Evolutionary conservation across 2,329 filamentous ascomycete genomes (phyloP).

Genomic region (Geosmithia putterillii): DNA sequence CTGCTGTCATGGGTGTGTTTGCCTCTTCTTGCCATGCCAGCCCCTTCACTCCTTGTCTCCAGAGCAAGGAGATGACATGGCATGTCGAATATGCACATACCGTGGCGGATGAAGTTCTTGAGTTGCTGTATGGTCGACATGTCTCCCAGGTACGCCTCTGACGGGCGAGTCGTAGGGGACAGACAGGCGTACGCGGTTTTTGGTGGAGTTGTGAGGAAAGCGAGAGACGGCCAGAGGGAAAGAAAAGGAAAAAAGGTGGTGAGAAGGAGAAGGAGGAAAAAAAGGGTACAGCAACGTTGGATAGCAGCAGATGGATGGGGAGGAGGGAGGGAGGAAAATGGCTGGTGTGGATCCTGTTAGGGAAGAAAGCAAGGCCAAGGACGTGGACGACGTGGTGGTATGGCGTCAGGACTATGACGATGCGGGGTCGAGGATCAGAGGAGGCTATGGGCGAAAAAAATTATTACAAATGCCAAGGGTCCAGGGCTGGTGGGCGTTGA

Average conservation of each 20-base stretch:
- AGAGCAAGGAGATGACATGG: background rate
- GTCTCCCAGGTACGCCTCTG: constrained; percentile 11
- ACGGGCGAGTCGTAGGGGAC: constrained; percentile 1
- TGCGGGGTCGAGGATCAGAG: constrained; percentile 2
- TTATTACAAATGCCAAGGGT: background rate
- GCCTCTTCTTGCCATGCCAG: no score
- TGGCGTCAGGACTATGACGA: constrained; percentile 2
- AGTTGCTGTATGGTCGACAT: constrained; percentile 82
- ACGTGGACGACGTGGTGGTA: background rate
- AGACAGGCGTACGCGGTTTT: background rate
- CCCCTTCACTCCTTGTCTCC: background rate
- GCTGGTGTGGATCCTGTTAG: background rate
- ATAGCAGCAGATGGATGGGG: background rate
- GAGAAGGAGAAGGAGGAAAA: background rate
- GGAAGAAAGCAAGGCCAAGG: background rate
- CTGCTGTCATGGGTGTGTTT: no score
- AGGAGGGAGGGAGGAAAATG: no score
- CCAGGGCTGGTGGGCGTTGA: no score
- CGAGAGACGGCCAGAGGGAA: background rate
- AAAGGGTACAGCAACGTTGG: no score
- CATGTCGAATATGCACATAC: constrained; percentile 23
- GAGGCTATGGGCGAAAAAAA: background rate
- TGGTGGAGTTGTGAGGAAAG: background rate
- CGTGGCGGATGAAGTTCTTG: constrained; percentile 97
- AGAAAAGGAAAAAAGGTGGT: background rate